Conservation (phyloP, 148 eudicot species). For the Diospyros kaki region DNA sequence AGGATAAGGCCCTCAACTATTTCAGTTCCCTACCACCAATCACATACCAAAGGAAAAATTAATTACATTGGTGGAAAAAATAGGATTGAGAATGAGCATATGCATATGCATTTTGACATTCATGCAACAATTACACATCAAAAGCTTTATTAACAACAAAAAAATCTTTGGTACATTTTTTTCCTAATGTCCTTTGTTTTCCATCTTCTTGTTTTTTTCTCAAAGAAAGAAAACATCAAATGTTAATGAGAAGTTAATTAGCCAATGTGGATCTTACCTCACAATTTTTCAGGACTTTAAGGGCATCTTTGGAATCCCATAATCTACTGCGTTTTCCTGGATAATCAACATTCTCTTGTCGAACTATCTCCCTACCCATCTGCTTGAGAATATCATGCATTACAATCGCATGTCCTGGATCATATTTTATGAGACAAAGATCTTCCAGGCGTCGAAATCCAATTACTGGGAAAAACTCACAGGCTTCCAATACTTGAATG, state of each 20-base stretch:
- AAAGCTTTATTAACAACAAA: too few relatives aligned
- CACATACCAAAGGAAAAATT: not conserved
- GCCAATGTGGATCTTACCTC: not conserved
- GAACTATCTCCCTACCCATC: constrained; percentile 6
- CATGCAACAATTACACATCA: not conserved
- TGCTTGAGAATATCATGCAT: constrained; percentile 3
- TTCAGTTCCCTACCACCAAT: not conserved
- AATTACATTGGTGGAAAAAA: not conserved
- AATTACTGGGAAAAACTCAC: not conserved
- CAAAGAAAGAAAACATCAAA: not conserved
- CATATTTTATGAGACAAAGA: not conserved
- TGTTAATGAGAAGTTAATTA: not conserved
- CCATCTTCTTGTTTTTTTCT: too few relatives aligned
- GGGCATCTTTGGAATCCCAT: not conserved
- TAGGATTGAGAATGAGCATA: not conserved
- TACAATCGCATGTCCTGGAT: not conserved
- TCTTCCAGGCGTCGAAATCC: not conserved
- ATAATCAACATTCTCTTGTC: not conserved
- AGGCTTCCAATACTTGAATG: constrained; percentile 1
- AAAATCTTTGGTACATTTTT: too few relatives aligned
- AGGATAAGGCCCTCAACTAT: not conserved
- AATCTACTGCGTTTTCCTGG: constrained; percentile 5
- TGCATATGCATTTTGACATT: not conserved
- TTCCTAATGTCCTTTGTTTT: too few relatives aligned
- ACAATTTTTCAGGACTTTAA: not conserved